phyloP scores from a whole-genome alignment of 2,329 filamentous ascomycete genomes.

The Diaporthe vaccinii region DNA sequence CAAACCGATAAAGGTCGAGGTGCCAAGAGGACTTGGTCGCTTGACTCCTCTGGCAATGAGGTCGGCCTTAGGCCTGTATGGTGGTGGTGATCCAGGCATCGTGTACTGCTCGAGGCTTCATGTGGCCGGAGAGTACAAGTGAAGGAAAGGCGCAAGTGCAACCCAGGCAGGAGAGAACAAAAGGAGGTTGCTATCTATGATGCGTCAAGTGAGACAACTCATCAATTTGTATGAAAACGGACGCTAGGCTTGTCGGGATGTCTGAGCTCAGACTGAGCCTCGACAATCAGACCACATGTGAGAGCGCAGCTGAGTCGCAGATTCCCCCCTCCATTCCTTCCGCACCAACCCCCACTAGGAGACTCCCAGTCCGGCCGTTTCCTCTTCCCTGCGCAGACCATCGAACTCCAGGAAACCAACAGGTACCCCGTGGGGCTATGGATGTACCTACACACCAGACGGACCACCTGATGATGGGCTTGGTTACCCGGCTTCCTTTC shows the following conservation, averaged over 20 bases:
- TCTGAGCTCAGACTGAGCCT: slow-evolving; percentile 32
- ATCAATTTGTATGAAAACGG: slow-evolving; percentile 25
- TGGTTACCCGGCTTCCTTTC: slow-evolving; percentile 26
- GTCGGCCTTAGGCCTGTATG: slow-evolving; percentile 44
- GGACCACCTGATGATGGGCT: slow-evolving; percentile 21
- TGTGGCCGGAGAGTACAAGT: slow-evolving; percentile 11
- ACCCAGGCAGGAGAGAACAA: not conserved
- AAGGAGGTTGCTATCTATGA: not conserved
- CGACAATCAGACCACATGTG: slow-evolving; percentile 32
- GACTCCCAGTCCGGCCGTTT: not conserved
- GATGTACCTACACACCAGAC: not conserved
- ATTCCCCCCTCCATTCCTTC: slow-evolving; percentile 18
- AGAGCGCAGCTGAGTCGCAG: slow-evolving; percentile 21
- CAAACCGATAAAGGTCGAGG: slow-evolving; percentile 55
- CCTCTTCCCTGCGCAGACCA: not conserved
- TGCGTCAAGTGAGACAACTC: slow-evolving; percentile 22
- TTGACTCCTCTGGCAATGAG: slow-evolving; percentile 56
- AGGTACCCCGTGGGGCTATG: not conserved
- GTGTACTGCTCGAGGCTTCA: slow-evolving; percentile 29
- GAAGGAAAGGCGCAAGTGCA: not conserved
- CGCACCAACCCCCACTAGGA: not conserved
- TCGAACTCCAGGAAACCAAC: not conserved
- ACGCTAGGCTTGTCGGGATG: slow-evolving; percentile 9
- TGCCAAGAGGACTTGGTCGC: slow-evolving; percentile 51
- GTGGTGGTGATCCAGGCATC: slow-evolving; percentile 27